phyloP scores from a whole-genome alignment of 2,329 filamentous ascomycete genomes.

The Fusarium buxicola region DNA sequence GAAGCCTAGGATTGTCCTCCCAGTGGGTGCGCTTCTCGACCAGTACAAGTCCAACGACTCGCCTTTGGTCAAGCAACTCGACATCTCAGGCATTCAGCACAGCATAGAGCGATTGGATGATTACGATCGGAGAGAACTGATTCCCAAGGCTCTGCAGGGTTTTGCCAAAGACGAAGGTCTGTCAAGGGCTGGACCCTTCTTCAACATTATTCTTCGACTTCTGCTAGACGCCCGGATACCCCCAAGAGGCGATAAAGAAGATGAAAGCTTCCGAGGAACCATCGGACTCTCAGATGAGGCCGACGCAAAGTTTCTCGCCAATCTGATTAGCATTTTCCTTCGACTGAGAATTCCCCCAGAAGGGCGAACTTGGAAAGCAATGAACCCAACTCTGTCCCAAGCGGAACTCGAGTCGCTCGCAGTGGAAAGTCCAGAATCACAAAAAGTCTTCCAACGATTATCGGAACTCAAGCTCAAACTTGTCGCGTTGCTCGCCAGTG shows the following conservation, averaged over 20 bases:
- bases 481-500: slow-evolving; percentile 81
- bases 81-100: slow-evolving; percentile 89
- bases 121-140: slow-evolving; percentile 74
- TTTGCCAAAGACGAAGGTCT: slow-evolving; percentile 49
- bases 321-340: slow-evolving; percentile 82
- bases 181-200: slow-evolving; percentile 67
- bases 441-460: slow-evolving; percentile 61
- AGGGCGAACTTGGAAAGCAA: slow-evolving; percentile 46
- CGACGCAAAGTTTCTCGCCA: slow-evolving; percentile 80
- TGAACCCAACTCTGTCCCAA: slow-evolving; percentile 50
- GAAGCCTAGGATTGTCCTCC: slow-evolving; percentile 73
- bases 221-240: slow-evolving; percentile 79
- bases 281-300: slow-evolving; percentile 74
- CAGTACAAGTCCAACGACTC: slow-evolving; percentile 86
- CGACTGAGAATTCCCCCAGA: slow-evolving; percentile 50
- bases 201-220: slow-evolving; percentile 84
- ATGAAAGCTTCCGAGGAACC: slow-evolving; percentile 72
- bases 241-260: slow-evolving; percentile 81
- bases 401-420: slow-evolving; percentile 49
- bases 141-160: slow-evolving; percentile 65
- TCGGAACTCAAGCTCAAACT: slow-evolving; percentile 67
- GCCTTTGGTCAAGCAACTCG: slow-evolving; percentile 85
- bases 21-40: slow-evolving; percentile 84
- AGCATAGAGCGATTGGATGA: slow-evolving; percentile 67
- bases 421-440: slow-evolving; percentile 66